These are phyloP conservation scores for Millerozyma acaciae DNA, from an alignment of 805 yeast species.

Conservation along the genomic window DNA sequence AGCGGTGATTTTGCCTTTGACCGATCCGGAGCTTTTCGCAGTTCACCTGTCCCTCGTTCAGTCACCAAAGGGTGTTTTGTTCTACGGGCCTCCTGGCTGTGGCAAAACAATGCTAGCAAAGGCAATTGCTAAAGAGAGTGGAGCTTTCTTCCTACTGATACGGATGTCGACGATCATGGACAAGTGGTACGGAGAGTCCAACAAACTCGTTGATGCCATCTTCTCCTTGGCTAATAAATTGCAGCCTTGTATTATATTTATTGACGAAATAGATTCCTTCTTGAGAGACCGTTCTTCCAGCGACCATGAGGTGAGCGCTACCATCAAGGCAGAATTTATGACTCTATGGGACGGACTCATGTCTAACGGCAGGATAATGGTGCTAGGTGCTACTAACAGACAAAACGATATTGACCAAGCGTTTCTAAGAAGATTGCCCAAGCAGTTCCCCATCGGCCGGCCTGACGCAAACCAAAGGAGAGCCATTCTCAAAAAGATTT, in stretches of 20 bases:
- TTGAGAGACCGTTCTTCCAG: constrained; percentile 75
- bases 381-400: constrained; percentile 93
- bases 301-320: constrained; percentile 95
- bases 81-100: constrained; percentile 97
- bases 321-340: constrained; percentile 95
- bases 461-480: constrained; percentile 68
- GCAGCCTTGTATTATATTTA: constrained; percentile 91
- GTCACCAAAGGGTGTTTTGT: constrained; percentile 91
- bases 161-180: constrained; percentile 94
- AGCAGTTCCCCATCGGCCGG: constrained; percentile 71
- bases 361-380: constrained; percentile 74
- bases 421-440: constrained; percentile 88
- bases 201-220: constrained; percentile 89
- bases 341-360: constrained; percentile 93
- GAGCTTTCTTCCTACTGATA: constrained; percentile 86
- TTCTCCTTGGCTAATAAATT: constrained; percentile 85
- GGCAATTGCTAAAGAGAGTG: constrained; percentile 87
- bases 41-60: constrained; percentile 66
- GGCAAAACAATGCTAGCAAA: constrained; percentile 97
- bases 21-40: constrained; percentile 67
- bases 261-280: constrained; percentile 95
- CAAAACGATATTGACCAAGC: constrained; percentile 91
- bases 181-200: constrained; percentile 96
- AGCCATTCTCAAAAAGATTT: constrained; percentile 64
- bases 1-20: constrained; percentile 80